These are phyloP conservation scores for Gaeumannomyces tritici DNA, from an alignment of 2,329 filamentous ascomycete genomes.

Conservation along the genomic window DNA sequence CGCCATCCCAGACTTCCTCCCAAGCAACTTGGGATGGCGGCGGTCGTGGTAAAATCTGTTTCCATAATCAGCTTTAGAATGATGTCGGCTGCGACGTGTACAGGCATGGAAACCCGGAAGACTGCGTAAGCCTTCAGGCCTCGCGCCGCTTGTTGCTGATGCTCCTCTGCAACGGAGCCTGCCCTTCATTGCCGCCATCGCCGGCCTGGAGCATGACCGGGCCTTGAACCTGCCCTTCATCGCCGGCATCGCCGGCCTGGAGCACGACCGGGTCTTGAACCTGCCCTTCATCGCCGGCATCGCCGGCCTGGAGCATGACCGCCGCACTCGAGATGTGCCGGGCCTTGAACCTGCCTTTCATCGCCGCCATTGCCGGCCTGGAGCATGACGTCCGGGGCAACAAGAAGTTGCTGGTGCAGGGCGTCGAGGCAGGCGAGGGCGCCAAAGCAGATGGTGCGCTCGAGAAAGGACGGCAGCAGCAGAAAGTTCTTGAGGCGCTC, in stretches of 20 bases:
- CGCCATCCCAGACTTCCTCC: too few species aligned
- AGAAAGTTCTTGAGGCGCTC: conserved; percentile 87
- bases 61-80: not conserved
- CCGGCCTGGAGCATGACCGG: conserved; percentile 23
- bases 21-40: not conserved
- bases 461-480: conserved; percentile 69
- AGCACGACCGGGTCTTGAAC: conserved; percentile 20
- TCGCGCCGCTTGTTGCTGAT: too few species aligned
- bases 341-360: conserved; percentile 29
- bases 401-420: not conserved
- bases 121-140: too few species aligned
- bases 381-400: conserved; percentile 17
- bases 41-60: not conserved
- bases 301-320: too few species aligned
- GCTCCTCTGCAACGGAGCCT: too few species aligned
- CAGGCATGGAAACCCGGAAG: conserved; percentile 6
- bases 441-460: conserved; percentile 80
- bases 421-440: conserved; percentile 86
- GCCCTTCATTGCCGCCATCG: too few species aligned
- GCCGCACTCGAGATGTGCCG: conserved; percentile 19
- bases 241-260: too few species aligned
- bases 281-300: too few species aligned
- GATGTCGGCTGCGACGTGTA: not conserved
- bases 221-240: too few species aligned
- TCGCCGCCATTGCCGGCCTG: conserved; percentile 29